Conservation (phyloP, 2,329 filamentous ascomycete species). For the Beauveria australis region DNA sequence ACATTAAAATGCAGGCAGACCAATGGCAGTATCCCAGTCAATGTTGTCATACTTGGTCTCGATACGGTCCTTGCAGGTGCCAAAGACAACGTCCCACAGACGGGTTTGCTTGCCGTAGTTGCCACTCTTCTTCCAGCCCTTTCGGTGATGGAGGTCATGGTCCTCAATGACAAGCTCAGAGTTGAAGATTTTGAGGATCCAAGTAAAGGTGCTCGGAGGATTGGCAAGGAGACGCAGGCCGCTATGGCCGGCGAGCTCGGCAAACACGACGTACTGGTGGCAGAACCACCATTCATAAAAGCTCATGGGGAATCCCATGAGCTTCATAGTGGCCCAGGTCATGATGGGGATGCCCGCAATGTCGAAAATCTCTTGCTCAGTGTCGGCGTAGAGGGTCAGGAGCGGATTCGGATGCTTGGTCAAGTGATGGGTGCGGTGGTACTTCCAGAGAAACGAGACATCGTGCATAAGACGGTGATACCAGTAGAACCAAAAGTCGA, state of each 20-base stretch:
- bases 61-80: slow-evolving; percentile 10
- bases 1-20: slow-evolving; percentile 1
- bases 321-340: slow-evolving; percentile 19
- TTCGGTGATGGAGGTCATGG: slow-evolving; percentile 28
- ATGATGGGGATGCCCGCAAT: slow-evolving; percentile 22
- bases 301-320: slow-evolving; percentile 29
- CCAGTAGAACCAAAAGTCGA: slow-evolving; percentile 31
- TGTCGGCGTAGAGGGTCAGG: slow-evolving; percentile 23
- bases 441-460: slow-evolving; percentile 29
- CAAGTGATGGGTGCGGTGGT: slow-evolving; percentile 33
- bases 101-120: slow-evolving; percentile 12
- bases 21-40: slow-evolving; percentile 9
- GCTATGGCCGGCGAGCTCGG: slow-evolving; percentile 25
- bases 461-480: slow-evolving; percentile 35
- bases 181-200: slow-evolving; percentile 23
- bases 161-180: slow-evolving; percentile 32
- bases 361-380: slow-evolving; percentile 22
- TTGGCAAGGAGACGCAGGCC: slow-evolving; percentile 26
- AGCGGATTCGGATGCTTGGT: slow-evolving; percentile 30
- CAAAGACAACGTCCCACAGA: slow-evolving; percentile 11
- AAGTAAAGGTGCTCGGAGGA: slow-evolving; percentile 23
- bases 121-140: slow-evolving; percentile 21
- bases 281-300: slow-evolving; percentile 36
- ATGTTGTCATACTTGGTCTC: slow-evolving; percentile 1
- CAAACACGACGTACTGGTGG: slow-evolving; percentile 29